Evolutionary conservation across 1,139 yeast genomes (phyloP), one percentile per base, ranked within the genome.

Genomic region (Yamadazyma kanchanaburiensis): DNA sequence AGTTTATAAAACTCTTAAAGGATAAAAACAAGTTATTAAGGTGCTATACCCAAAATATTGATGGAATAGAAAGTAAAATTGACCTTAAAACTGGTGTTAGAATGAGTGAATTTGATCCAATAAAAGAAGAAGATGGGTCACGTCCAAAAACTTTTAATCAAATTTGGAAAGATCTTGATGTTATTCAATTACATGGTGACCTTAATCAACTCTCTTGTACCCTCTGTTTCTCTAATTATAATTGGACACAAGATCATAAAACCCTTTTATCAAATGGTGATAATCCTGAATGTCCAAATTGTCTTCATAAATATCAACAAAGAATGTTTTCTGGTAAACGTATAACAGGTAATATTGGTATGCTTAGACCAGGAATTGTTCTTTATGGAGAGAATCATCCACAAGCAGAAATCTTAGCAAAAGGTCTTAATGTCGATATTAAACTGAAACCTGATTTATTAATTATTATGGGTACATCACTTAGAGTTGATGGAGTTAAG

Each of bases 101-200:
- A 31, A 39, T 57, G 12, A 46, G 48, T 28, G 60, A 60, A 9
- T 60, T 66, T 36, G 51, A 46, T 8, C 23, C 34, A 14, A 37
- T 35, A 19, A 9, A 28, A 12, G 24, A 27, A 19, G 33, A 22
- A 17, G 30, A 35, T 24, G 49, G 51, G 28, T 18, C 23, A 9
- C 17, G 27, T 2, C 27, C 21, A 12, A 25, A 38, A 2, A 50
- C 48, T 24, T 68, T 68, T 42, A 51, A 49, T 26, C 59, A 63
- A 37, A 50, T 44, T 29, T 81, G 88, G 89, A 77, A 72, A 42
- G 64, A 63, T 22, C 58, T 77, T 32, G 89, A 87, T 43, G 95
- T 86, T 12, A 80, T 89, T 8, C 96, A 87, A 54, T 63, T 91
- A 23, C 98, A 91, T 49, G 98, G 98, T 1, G 89, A 87, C 53